Evolutionary conservation across 768 basidiomycete genomes (phyloP).

Genomic region (Hebeloma cylindrosporum): DNA sequence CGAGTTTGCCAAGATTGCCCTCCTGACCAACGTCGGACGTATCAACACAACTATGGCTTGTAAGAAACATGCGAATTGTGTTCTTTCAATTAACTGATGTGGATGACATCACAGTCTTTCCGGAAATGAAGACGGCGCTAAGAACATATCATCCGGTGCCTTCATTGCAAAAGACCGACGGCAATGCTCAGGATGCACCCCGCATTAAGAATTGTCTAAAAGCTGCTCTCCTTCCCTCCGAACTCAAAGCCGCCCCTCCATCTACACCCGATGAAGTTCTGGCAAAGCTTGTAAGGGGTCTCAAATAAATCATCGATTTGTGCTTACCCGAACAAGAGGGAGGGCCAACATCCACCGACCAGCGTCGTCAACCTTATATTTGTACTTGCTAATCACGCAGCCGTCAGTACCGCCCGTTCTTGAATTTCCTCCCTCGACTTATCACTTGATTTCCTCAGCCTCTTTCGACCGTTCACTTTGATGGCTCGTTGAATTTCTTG

Average conservation of each 20-base stretch:
- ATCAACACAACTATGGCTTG: slow-evolving; percentile 93
- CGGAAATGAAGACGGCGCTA: slow-evolving; percentile 90
- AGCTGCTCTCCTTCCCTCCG: slow-evolving; percentile 71
- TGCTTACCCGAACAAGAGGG: slow-evolving; percentile 40
- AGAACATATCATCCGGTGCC: slow-evolving; percentile 92
- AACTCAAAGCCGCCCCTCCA: slow-evolving; percentile 63
- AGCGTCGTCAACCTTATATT: slow-evolving; percentile 87
- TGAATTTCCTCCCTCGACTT: slow-evolving; percentile 3
- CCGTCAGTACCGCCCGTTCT: slow-evolving; percentile 44
- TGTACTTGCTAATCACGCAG: slow-evolving; percentile 75
- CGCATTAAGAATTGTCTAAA: slow-evolving; percentile 91
- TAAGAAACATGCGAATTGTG: slow-evolving; percentile 37
- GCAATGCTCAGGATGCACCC: slow-evolving; percentile 88
- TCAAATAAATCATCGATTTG: slow-evolving; percentile 8
- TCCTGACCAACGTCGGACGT: slow-evolving; percentile 86
- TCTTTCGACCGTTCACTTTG: slow-evolving; percentile 68
- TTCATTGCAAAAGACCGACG: slow-evolving; percentile 82
- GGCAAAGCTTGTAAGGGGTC: slow-evolving; percentile 55
- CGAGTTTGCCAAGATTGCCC: slow-evolving; percentile 80
- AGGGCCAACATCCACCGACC: slow-evolving; percentile 71
- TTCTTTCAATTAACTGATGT: slow-evolving; percentile 24
- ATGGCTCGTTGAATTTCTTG: slow-evolving; percentile 69
- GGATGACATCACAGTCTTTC: slow-evolving; percentile 63
- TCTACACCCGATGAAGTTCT: slow-evolving; percentile 76
- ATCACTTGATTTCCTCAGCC: slow-evolving; percentile 39